Evolutionary conservation across 225 moss, liverwort and hornwort species (phyloP).

Genomic region (Bryum argenteum): DNA sequence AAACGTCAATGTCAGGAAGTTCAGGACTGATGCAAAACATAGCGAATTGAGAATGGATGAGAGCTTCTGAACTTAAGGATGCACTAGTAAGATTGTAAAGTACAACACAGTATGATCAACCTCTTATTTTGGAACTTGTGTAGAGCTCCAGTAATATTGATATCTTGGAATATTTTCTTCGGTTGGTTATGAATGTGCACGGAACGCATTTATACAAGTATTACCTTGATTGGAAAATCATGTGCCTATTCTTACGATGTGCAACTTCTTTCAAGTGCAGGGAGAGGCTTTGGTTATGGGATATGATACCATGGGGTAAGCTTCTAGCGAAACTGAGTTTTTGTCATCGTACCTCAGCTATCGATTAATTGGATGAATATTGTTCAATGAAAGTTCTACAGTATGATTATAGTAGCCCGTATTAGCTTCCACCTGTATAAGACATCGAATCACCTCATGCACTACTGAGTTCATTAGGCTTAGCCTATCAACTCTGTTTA

Average conservation of each 20-base stretch:
- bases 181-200: constrained; percentile 8
- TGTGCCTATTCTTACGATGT: constrained; percentile 22
- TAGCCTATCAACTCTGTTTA: background rate
- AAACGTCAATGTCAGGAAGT: background rate
- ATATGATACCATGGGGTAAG: constrained; percentile 97
- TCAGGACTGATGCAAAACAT: constrained; percentile 2
- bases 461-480: constrained; percentile 3
- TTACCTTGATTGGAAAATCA: background rate
- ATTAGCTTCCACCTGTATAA: constrained; percentile 4
- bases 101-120: background rate
- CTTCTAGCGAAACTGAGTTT: constrained; percentile 15
- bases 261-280: constrained; percentile 50
- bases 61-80: background rate
- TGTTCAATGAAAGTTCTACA: constrained; percentile 1
- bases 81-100: background rate
- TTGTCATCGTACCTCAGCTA: constrained; percentile 3
- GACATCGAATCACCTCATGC: background rate
- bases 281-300: constrained; percentile 99
- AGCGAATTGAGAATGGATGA: constrained; percentile 17
- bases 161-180: constrained; percentile 1
- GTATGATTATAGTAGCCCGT: constrained; percentile 7
- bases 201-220: background rate
- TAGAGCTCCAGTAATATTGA: background rate
- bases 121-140: background rate
- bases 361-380: constrained; percentile 16